These are phyloP conservation scores for Lippia alba DNA, from an alignment of 305 asterid species.

Conservation along the genomic window DNA sequence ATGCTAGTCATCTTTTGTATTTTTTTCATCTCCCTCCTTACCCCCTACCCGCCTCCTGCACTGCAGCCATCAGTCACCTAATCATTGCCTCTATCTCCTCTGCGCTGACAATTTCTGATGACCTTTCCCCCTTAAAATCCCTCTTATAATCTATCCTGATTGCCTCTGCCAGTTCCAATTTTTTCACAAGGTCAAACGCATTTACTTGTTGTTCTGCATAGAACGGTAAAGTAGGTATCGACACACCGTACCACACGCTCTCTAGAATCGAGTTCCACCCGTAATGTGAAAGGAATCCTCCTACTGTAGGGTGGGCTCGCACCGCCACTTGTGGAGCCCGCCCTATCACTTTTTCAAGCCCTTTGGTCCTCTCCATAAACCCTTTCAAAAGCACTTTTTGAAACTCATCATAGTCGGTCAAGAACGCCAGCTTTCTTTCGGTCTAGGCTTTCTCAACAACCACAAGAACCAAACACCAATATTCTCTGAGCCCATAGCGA, in stretches of 20 bases:
- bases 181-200: conserved; percentile 55
- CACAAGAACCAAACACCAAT: conserved; percentile 57
- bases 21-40: conserved; percentile 51
- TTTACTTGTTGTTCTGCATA: conserved; percentile 65
- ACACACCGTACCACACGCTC: conserved; percentile 60
- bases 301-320: conserved; percentile 55
- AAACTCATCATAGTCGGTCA: conserved; percentile 38
- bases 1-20: conserved; percentile 51
- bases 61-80: conserved; percentile 48
- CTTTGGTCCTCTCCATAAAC: conserved; percentile 51
- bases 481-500: conserved; percentile 50
- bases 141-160: conserved; percentile 50
- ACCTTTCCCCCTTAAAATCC: conserved; percentile 24
- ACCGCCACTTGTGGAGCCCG: conserved; percentile 63
- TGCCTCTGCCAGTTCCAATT: conserved; percentile 51
- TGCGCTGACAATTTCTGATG: conserved; percentile 41
- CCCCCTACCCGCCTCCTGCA: conserved; percentile 41
- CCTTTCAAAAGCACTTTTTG: conserved; percentile 52
- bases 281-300: conserved; percentile 70
- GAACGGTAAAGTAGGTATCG: conserved; percentile 58
- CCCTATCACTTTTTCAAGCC: conserved; percentile 56
- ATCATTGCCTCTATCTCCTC: conserved; percentile 55
- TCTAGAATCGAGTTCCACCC: conserved; percentile 72
- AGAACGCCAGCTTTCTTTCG: conserved; percentile 5
- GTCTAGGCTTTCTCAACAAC: conserved; percentile 55